Conservation (phyloP, 2,329 filamentous ascomycete genomes). For the Stachybotrys echinatus region DNA sequence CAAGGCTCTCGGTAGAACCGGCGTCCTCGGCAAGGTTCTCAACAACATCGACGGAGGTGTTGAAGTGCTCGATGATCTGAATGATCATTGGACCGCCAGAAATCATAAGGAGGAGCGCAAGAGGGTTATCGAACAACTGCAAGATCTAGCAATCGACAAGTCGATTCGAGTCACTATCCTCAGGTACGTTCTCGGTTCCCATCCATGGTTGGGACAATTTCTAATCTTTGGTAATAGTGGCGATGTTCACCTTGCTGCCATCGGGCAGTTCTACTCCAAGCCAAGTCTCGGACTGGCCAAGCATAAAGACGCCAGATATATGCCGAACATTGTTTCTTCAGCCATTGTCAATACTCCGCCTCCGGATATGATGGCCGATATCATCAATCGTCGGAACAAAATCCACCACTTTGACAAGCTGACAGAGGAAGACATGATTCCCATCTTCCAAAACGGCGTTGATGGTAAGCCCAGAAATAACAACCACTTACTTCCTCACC, state of each 20-base stretch:
- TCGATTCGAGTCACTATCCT: slow-evolving; percentile 88
- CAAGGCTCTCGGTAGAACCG: slow-evolving; percentile 80
- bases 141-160: slow-evolving; percentile 89
- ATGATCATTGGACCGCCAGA: slow-evolving; percentile 97
- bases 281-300: slow-evolving; percentile 74
- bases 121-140: slow-evolving; percentile 82
- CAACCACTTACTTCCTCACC: slow-evolving; percentile 77
- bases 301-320: slow-evolving; percentile 90
- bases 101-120: slow-evolving; percentile 88
- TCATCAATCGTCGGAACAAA: slow-evolving; percentile 91
- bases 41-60: slow-evolving; percentile 90
- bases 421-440: slow-evolving; percentile 94
- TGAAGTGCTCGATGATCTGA: slow-evolving; percentile 85
- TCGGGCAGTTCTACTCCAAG: slow-evolving; percentile 94
- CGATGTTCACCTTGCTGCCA: slow-evolving; percentile 86
- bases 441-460: slow-evolving; percentile 83
- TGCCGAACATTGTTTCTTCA: slow-evolving; percentile 92
- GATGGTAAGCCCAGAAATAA: slow-evolving; percentile 90
- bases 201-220: background rate
- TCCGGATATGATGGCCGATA: slow-evolving; percentile 80
- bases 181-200: slow-evolving; percentile 38
- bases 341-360: slow-evolving; percentile 92
- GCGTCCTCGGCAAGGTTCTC: slow-evolving; percentile 71
- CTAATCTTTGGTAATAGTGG: slow-evolving; percentile 47
- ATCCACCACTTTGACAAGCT: slow-evolving; percentile 65